Evolutionary conservation across 2,329 filamentous ascomycete species (phyloP).

Genomic region (Thelonectria blattea): DNA sequence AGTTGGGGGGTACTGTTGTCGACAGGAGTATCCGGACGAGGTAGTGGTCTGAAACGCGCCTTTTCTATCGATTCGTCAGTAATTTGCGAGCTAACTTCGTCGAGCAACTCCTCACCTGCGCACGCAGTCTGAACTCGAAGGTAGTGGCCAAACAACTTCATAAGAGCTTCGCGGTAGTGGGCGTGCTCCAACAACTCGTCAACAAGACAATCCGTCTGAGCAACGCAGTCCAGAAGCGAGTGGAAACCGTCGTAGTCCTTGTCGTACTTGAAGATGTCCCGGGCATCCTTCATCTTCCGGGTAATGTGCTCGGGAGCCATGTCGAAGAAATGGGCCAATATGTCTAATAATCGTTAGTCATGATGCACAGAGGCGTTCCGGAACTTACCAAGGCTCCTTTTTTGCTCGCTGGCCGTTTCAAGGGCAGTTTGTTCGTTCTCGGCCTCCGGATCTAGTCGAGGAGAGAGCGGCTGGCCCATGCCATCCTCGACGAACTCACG

Average conservation of each 20-base stretch:
- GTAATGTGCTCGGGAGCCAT: conserved; percentile 25
- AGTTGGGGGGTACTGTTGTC: too few relatives aligned
- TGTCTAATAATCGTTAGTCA: conserved; percentile 20
- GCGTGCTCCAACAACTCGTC: conserved; percentile 27
- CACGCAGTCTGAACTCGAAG: neutral
- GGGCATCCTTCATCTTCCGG: conserved; percentile 14
- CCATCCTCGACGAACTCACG: too few relatives aligned
- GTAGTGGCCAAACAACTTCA: neutral
- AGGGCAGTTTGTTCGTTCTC: neutral
- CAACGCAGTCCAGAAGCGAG: conserved; percentile 18
- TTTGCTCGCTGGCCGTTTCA: too few relatives aligned
- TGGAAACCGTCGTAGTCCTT: conserved; percentile 14
- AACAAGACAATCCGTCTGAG: conserved; percentile 27
- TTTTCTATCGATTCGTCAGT: too few relatives aligned
- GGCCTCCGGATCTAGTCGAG: too few relatives aligned
- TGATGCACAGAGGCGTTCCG: too few relatives aligned
- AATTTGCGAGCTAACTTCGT: too few relatives aligned
- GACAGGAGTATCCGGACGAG: too few relatives aligned
- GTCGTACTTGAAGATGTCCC: conserved; percentile 19
- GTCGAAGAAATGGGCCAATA: conserved; percentile 18
- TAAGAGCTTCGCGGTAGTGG: conserved; percentile 1
- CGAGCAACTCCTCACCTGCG: neutral
- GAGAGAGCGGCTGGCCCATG: too few relatives aligned
- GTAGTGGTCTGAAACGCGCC: too few relatives aligned
- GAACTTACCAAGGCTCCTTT: neutral